These are phyloP conservation scores for Amyloporia xantha DNA, from an alignment of 768 basidiomycete genomes.

Conservation along the genomic window DNA sequence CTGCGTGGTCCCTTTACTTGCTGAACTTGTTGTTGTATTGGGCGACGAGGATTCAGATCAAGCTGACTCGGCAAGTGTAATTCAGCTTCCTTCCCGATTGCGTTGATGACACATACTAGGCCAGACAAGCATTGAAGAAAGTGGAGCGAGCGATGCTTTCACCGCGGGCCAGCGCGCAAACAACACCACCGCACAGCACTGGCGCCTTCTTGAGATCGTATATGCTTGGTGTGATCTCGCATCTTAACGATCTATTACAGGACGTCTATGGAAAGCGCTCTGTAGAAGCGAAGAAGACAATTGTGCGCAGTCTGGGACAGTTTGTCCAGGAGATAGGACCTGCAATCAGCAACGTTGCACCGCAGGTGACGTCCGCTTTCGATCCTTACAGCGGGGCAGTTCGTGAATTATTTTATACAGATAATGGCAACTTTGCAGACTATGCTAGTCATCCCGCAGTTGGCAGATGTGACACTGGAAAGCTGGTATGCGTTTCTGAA, in stretches of 20 bases:
- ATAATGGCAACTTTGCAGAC: constrained; percentile 96
- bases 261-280: constrained; percentile 77
- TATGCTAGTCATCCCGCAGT: constrained; percentile 65
- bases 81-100: background rate
- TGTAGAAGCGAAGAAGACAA: constrained; percentile 59
- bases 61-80: constrained; percentile 36
- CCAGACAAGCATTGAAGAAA: constrained; percentile 36
- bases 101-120: constrained; percentile 34
- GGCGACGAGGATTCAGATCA: constrained; percentile 56
- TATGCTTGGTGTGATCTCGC: constrained; percentile 79
- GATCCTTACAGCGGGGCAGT: too few species aligned
- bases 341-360: constrained; percentile 68
- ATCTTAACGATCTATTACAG: constrained; percentile 81
- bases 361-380: constrained; percentile 63
- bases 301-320: constrained; percentile 71
- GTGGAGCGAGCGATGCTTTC: constrained; percentile 29
- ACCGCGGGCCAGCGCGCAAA: constrained; percentile 22
- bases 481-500: constrained; percentile 78
- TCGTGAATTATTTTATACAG: constrained; percentile 32
- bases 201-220: constrained; percentile 61
- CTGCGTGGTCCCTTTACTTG: constrained; percentile 62
- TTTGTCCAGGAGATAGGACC: constrained; percentile 65
- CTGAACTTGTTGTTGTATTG: constrained; percentile 70
- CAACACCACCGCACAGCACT: constrained; percentile 36
- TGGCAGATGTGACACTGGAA: constrained; percentile 71